Evolutionary conservation across 75 land plant genomes (phyloP).

Genomic region (Ceratopteris richardii): DNA sequence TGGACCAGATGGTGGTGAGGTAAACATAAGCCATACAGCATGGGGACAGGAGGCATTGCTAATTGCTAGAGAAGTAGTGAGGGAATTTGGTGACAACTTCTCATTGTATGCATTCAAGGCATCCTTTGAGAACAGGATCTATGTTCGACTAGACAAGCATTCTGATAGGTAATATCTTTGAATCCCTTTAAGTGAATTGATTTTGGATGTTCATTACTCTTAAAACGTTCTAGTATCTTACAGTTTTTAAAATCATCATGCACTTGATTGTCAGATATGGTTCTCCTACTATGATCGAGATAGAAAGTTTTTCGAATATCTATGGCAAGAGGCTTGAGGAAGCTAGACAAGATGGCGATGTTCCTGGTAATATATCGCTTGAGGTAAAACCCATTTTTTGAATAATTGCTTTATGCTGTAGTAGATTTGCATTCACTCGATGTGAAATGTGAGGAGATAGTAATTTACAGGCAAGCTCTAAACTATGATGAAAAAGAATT

Average conservation of each 20-base stretch:
- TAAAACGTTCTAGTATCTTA: too few species aligned
- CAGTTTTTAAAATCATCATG: too few species aligned
- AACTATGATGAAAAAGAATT: too few species aligned
- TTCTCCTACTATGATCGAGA: constrained; percentile 69
- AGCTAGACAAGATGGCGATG: constrained; percentile 38
- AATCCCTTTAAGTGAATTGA: too few species aligned
- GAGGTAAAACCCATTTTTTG: too few species aligned
- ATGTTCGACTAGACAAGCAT: constrained; percentile 78
- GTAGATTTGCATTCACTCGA: too few species aligned
- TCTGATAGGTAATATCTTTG: constrained; percentile 75
- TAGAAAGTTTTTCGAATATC: constrained; percentile 47
- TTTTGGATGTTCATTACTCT: too few species aligned
- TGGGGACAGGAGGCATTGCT: constrained; percentile 67
- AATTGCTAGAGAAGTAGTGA: constrained; percentile 49
- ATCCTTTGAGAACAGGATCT: constrained; percentile 47
- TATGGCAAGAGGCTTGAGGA: constrained; percentile 57
- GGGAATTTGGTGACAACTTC: constrained; percentile 37
- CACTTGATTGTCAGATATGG: too few species aligned
- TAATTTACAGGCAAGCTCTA: too few species aligned
- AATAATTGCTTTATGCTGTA: too few species aligned
- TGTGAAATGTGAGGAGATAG: too few species aligned
- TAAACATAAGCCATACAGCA: constrained; percentile 43
- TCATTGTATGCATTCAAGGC: constrained; percentile 70
- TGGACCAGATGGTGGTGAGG: constrained; percentile 94
- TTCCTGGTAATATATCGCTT: constrained; percentile 62